A percentile compares a stretch with the other conserved stretches of the same genome.
phyloP scores from a whole-genome alignment of 108 stramenopile genomes.

The Skeletonema potamos region DNA sequence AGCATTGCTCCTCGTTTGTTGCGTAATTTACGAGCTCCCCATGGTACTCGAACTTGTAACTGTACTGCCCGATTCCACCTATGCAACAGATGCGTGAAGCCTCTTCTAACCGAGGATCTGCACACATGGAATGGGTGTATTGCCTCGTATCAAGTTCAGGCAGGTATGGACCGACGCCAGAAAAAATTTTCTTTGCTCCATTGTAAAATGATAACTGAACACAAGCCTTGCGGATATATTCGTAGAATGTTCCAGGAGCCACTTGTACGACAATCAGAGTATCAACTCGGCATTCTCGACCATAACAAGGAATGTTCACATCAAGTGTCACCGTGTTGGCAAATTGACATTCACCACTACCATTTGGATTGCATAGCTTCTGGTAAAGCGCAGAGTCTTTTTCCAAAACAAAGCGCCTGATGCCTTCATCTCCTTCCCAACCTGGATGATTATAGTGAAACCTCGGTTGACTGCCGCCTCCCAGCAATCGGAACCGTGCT shows the following conservation, averaged over 20 bases:
- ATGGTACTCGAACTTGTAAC: constrained; percentile 2
- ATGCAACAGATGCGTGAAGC: background rate
- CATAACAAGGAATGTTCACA: constrained; percentile 21
- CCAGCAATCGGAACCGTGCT: constrained; percentile 30
- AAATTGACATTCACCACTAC: constrained; percentile 18
- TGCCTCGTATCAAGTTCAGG: background rate
- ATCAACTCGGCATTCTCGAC: constrained; percentile 37
- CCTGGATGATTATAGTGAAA: background rate
- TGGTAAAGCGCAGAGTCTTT: constrained; percentile 11
- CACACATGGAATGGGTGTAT: background rate
- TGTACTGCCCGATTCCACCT: background rate
- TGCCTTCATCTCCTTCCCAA: constrained; percentile 20
- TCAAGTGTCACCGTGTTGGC: constrained; percentile 12
- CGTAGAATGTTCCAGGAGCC: constrained; percentile 35
- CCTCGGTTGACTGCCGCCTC: constrained; percentile 14
- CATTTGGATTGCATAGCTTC: constrained; percentile 9
- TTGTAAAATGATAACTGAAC: constrained; percentile 35
- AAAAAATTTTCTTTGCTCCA: constrained; percentile 12
- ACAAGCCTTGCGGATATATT: constrained; percentile 35
- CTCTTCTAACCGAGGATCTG: background rate
- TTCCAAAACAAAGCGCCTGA: constrained; percentile 15
- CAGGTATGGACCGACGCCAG: background rate
- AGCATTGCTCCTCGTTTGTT: background rate
- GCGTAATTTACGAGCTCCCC: background rate
- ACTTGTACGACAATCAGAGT: constrained; percentile 28